Conservation (phyloP, 2,329 filamentous ascomycete species). For the Trichophyton rubrum region DNA sequence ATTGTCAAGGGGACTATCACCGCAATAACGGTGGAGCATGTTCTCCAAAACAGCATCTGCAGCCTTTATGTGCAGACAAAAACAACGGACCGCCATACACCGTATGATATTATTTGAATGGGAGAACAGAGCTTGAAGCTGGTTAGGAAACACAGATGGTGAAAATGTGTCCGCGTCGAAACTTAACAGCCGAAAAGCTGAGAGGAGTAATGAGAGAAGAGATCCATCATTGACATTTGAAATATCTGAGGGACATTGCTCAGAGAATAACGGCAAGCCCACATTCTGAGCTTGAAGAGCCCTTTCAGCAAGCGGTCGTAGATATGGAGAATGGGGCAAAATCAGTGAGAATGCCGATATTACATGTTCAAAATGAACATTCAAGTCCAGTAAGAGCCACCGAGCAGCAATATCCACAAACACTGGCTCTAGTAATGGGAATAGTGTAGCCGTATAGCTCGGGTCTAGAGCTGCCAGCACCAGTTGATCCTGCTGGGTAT, state of each 20-base stretch:
- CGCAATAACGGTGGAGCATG: conserved; percentile 56
- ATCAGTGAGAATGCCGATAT: conserved; percentile 67
- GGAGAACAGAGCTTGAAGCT: conserved; percentile 56
- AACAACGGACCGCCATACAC: conserved; percentile 70
- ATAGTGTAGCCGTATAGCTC: conserved; percentile 44
- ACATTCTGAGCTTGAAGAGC: conserved; percentile 25
- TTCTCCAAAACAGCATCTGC: conserved; percentile 67
- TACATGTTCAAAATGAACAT: conserved; percentile 29
- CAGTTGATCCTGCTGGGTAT: conserved; percentile 52
- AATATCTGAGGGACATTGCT: conserved; percentile 20
- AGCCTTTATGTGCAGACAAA: conserved; percentile 65
- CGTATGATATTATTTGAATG: conserved; percentile 49
- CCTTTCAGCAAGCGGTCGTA: conserved; percentile 59
- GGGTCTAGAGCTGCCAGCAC: conserved; percentile 56
- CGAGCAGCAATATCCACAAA: conserved; percentile 73
- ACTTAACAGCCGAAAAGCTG: conserved; percentile 66
- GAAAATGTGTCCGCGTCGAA: conserved; percentile 60
- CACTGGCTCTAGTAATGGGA: conserved; percentile 59
- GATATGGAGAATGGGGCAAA: conserved; percentile 67
- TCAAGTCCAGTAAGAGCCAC: conserved; percentile 45
- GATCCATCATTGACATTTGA: conserved; percentile 26
- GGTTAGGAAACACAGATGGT: conserved; percentile 50
- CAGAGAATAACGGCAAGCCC: conserved; percentile 23
- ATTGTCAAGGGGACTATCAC: conserved; percentile 50
- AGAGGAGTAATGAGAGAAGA: conserved; percentile 45